Percentiles rank a stretch among this genome's conserved stretches.
These are phyloP conservation scores for Poteriospumella lacustris DNA, from an alignment of 108 stramenopile genomes.

Conservation along the genomic window DNA sequence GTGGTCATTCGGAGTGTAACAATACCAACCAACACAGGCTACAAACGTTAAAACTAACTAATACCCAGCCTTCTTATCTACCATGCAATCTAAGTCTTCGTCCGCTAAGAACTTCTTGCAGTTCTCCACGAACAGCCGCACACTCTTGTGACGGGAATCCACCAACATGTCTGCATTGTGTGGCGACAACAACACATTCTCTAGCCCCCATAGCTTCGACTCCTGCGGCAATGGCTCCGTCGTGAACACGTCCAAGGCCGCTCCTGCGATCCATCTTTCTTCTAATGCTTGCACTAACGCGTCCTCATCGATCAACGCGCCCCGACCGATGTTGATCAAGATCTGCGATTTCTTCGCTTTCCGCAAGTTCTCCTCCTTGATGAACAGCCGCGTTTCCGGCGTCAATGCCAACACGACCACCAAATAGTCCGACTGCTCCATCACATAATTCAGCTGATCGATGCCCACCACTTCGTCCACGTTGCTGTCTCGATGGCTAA, in stretches of 20 bases:
- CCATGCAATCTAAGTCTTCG: conserved; percentile 35
- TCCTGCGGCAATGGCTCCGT: conserved; percentile 70
- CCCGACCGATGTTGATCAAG: conserved; percentile 80
- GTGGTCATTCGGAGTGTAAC: too few relatives aligned
- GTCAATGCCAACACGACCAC: conserved; percentile 73
- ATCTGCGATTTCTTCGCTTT: conserved; percentile 66
- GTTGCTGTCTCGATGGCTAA: conserved; percentile 54
- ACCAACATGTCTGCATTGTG: conserved; percentile 56
- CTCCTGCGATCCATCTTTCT: conserved; percentile 63
- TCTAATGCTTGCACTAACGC: conserved; percentile 65
- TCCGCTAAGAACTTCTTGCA: conserved; percentile 35
- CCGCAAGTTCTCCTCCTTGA: conserved; percentile 56
- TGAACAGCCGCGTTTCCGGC: conserved; percentile 67
- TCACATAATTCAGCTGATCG: not conserved
- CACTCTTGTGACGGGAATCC: conserved; percentile 32
- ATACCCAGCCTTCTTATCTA: conserved; percentile 46
- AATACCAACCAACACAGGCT: too few relatives aligned
- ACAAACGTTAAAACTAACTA: too few relatives aligned
- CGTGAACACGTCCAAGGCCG: conserved; percentile 75
- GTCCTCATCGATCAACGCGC: conserved; percentile 73
- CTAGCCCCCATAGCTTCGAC: conserved; percentile 66
- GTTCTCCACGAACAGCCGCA: conserved; percentile 38
- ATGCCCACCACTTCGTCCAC: conserved; percentile 39
- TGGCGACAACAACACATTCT: conserved; percentile 64
- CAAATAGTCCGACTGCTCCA: conserved; percentile 42